Evolutionary conservation across 1,284 basidiomycete genomes (phyloP), one percentile per base, ranked within the genome.

Genomic region (Fomitopsis schrenkii): DNA sequence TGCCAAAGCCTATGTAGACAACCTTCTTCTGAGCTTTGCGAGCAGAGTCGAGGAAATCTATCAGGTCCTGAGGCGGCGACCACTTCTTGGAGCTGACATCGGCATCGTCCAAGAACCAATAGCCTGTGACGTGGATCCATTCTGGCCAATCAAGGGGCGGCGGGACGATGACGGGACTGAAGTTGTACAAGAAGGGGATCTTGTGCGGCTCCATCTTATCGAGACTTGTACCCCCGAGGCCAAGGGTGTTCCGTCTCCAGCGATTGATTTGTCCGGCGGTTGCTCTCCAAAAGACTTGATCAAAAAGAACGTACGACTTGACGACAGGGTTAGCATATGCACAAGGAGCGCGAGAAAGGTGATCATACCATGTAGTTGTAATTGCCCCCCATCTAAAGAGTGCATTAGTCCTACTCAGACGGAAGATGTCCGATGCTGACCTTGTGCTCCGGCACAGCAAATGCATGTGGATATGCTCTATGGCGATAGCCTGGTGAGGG

Each of bases 1-100:
- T 97, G n/a, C 97, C 97, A 72, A 98, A 99, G 30, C 97, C 97
- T 66, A 99, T 95, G 77, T 98, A 99, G 5, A 98, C 95, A 35
- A 99, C 82, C 77, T 97, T 98, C 83, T 93, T 94, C 62, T 85
- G 84, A 22, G 79, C 75, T 40, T 80, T 78, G 66, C 87, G 90
- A 5, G 95, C 93, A 36, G 79, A 78, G 59, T 90, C 84, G 60
- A 99, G 93, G 72, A 98, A 99, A 41, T 85, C 75, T 1, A 94
- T 76, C 8, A 99, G 81, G 46, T 89, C 90, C 7, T 82, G 72
- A 0, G 96, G 94, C 12, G 96, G 91, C 7, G 83, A 78, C 95
- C 95, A 98, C 74, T 93, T 93, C 76, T 89, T 89, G 28, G 86
- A 82, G 61, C 88, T 87, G 55, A 93, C 92, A 65, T 96, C 92